Evolutionary conservation across 106 monocot genomes (phyloP).

Genomic region (Agapanthus africanus): DNA sequence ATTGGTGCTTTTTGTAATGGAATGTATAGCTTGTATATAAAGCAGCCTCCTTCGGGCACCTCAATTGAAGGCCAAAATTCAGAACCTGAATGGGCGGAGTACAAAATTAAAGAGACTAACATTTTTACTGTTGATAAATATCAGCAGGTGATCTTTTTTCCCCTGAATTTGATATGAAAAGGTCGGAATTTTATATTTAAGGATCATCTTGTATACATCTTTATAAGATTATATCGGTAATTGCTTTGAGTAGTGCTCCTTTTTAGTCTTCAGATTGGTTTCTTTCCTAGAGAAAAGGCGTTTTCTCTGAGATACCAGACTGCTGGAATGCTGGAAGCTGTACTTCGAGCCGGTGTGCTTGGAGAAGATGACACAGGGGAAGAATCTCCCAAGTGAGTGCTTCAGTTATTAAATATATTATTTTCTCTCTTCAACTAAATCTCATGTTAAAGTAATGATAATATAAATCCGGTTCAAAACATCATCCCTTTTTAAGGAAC

Average conservation of each 20-base stretch:
- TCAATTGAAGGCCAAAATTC: slow-evolving; percentile 39
- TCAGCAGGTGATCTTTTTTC: slow-evolving; percentile 92
- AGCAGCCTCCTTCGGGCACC: slow-evolving; percentile 62
- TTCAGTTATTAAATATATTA: not conserved
- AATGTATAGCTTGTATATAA: slow-evolving; percentile 67
- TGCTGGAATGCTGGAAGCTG: slow-evolving; percentile 88
- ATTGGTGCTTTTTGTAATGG: not conserved
- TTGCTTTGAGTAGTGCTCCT: slow-evolving; percentile 16
- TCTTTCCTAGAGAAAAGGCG: slow-evolving; percentile 76
- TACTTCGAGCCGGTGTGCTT: slow-evolving; percentile 79
- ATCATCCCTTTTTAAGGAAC: not conserved
- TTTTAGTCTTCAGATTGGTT: slow-evolving; percentile 72
- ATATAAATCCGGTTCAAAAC: not conserved
- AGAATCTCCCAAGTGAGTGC: slow-evolving; percentile 69
- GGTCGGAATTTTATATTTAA: not conserved
- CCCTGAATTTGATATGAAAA: not conserved
- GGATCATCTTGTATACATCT: not conserved
- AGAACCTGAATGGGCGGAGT: slow-evolving; percentile 85
- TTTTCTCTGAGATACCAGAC: slow-evolving; percentile 95
- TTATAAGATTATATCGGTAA: slow-evolving; percentile 1
- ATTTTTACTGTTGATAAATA: slow-evolving; percentile 94
- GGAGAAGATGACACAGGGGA: slow-evolving; percentile 96
- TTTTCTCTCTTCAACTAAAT: not conserved
- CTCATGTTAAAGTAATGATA: not conserved
- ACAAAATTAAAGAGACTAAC: slow-evolving; percentile 98